phyloP scores from a whole-genome alignment of 371 early-diverging fungal genomes.

The Nematocida minor region DNA sequence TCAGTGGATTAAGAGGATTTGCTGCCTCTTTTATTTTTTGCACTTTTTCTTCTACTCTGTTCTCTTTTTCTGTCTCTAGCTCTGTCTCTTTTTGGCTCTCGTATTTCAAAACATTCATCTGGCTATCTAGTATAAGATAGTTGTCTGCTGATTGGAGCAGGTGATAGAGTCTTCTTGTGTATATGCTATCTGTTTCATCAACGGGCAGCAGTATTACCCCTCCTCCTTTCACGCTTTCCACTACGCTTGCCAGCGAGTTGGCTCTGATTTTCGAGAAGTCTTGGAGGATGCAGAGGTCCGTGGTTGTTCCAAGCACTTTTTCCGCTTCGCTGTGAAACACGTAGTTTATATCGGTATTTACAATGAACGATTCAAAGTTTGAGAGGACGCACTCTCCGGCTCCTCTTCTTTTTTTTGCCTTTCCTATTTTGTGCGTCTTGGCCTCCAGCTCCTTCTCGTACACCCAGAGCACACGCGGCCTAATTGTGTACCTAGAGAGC shows the following conservation, averaged over 20 bases:
- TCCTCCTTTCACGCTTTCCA: slow-evolving; percentile 97
- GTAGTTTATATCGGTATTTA: slow-evolving; percentile 54
- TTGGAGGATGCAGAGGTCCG: slow-evolving; percentile 91
- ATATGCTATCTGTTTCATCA: slow-evolving; percentile 47
- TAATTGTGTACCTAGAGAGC: slow-evolving; percentile 28
- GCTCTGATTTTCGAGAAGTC: slow-evolving; percentile 97
- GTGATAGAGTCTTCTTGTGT: slow-evolving; percentile 66
- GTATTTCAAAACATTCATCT: slow-evolving; percentile 10
- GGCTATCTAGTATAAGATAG: slow-evolving; percentile 83
- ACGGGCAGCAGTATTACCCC: slow-evolving; percentile 78
- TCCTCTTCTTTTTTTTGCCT: slow-evolving; percentile 1
- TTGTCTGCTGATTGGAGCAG: slow-evolving; percentile 79
- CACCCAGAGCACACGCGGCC: slow-evolving; percentile 54
- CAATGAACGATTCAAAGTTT: slow-evolving; percentile 50
- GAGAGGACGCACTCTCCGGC: slow-evolving; percentile 23
- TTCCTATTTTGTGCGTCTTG: slow-evolving; percentile 32
- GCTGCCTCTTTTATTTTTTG: slow-evolving; percentile 10
- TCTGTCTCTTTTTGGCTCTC: neutral
- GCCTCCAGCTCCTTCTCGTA: slow-evolving; percentile 52
- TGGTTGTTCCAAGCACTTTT: slow-evolving; percentile 92
- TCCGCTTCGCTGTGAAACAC: slow-evolving; percentile 88
- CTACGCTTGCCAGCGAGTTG: slow-evolving; percentile 84
- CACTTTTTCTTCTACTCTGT: neutral
- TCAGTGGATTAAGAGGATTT: slow-evolving; percentile 35
- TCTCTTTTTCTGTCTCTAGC: neutral